Evolutionary conservation across 345 rosid species (phyloP).

Genomic region (Acer campestre): DNA sequence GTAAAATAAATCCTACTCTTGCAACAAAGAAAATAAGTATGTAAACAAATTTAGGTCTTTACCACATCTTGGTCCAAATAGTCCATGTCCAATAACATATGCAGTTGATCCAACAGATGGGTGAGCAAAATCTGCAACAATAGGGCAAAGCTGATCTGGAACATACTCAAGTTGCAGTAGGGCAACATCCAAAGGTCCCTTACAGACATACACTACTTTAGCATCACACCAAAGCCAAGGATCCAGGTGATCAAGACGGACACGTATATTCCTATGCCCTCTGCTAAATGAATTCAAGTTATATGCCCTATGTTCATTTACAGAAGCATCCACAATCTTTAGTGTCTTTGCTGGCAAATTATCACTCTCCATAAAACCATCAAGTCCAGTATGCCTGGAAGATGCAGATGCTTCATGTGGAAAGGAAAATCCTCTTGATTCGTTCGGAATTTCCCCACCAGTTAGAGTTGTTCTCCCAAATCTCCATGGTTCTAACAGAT

Average conservation of each 20-base stretch:
- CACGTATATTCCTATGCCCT: conserved; percentile 52
- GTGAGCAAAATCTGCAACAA: conserved; percentile 44
- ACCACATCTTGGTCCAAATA: conserved; percentile 92
- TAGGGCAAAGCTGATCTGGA: conserved; percentile 60
- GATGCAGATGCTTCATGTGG: conserved; percentile 36
- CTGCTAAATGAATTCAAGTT: conserved; percentile 37
- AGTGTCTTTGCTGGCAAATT: conserved; percentile 23
- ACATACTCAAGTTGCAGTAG: conserved; percentile 65
- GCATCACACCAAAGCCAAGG: conserved; percentile 88
- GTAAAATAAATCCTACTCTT: neutral
- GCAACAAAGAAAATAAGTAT: conserved; percentile 7
- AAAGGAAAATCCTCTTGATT: conserved; percentile 19
- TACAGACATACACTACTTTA: conserved; percentile 65
- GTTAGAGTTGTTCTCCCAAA: conserved; percentile 64
- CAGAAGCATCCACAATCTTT: conserved; percentile 27
- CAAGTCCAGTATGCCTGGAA: conserved; percentile 28
- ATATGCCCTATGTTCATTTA: conserved; percentile 31
- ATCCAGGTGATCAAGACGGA: conserved; percentile 64
- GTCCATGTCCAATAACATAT: conserved; percentile 85
- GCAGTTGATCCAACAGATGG: conserved; percentile 73
- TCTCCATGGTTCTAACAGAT: conserved; percentile 95
- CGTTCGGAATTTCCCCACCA: conserved; percentile 36
- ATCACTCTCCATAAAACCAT: conserved; percentile 30
- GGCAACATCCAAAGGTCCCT: conserved; percentile 87
- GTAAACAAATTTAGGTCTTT: conserved; percentile 24